Conservation (phyloP, 129 eudicot species). For the Artemisia annua region DNA sequence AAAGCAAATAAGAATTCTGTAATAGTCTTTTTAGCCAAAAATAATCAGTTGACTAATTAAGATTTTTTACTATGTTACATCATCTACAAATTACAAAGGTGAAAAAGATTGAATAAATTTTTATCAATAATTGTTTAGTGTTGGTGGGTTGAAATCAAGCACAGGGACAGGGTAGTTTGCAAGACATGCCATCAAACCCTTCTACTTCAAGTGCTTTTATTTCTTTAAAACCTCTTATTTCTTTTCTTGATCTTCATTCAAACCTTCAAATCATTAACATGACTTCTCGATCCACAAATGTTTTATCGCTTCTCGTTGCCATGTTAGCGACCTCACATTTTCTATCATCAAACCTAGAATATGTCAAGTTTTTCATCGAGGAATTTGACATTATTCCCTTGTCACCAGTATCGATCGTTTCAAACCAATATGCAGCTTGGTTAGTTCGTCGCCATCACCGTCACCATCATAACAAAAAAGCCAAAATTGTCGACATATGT, state of each 20-base stretch:
- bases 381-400: constrained; percentile 18
- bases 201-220: constrained; percentile 66
- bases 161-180: constrained; percentile 74
- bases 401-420: constrained; percentile 1
- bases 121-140: constrained; percentile 1
- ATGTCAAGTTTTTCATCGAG: constrained; percentile 12
- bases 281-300: constrained; percentile 28
- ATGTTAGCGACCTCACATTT: constrained; percentile 52
- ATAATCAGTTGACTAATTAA: too few relatives aligned
- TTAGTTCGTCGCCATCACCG: constrained; percentile 35
- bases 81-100: too few relatives aligned
- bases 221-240: constrained; percentile 19
- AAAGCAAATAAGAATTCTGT: too few relatives aligned
- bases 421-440: constrained; percentile 5
- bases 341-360: constrained; percentile 20
- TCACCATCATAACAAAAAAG: constrained; percentile 29
- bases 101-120: too few relatives aligned
- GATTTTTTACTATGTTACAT: too few relatives aligned
- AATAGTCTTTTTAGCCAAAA: too few relatives aligned
- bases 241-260: constrained; percentile 17
- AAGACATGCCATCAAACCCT: constrained; percentile 73
- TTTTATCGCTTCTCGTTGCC: constrained; percentile 40
- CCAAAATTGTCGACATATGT: constrained; percentile 38
- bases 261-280: constrained; percentile 24
- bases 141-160: constrained; percentile 39